Base-by-base conservation (phyloP, 306 rosid species). In the Oemleria cerasiformis region DNA sequence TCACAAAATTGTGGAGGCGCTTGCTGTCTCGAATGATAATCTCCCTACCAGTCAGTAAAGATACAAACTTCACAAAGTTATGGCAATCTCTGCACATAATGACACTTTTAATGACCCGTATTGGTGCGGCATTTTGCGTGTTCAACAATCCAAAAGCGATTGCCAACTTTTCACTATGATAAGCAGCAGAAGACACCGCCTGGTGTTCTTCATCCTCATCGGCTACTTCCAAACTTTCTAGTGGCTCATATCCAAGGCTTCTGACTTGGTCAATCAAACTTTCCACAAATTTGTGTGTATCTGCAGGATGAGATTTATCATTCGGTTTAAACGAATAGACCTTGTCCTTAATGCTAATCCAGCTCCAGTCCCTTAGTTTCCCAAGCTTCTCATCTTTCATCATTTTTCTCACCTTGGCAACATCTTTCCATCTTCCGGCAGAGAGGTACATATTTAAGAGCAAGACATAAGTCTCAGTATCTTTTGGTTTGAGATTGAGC, bases 81-180 rank as follows among this genome's bases (percentile, higher is more conserved):
- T 94, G 98, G 77, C 96, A 77, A 80, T 89, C 98, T 74, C 84
- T 86, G 82, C 91, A 86, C 90, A 94, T 91, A 63, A 75, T 70
- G 71, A 88, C 78, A 73, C 80, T 89, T 84, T 94, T 94, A 70
- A 77, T 82, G 65, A 94, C 84, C 75, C 90, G 83, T 50, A 94
- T 48, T 23, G 88, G 84, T 4, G 81, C 81, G 57, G 83, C 67
- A 63, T 72, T 80, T 7, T 91, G 90, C 39, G 78, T 74, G 72
- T 87, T 94, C 78, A 81, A 55, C 78, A 94, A 82, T 38, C 88
- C 96, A 73, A 84, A 91, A 53, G 92, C 78, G 77, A 91, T 65
- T 17, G 96, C 98, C 63, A 94, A 78, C 81, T 83, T 87, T 81
- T 91, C 98, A 23, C 98, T 87, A 56, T 94, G 96, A 84, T 84